A percentile compares a stretch with the other conserved stretches of the same genome.
Conservation (phyloP, 208 protist genomes). For the Wallacemonas sp. region DNA sequence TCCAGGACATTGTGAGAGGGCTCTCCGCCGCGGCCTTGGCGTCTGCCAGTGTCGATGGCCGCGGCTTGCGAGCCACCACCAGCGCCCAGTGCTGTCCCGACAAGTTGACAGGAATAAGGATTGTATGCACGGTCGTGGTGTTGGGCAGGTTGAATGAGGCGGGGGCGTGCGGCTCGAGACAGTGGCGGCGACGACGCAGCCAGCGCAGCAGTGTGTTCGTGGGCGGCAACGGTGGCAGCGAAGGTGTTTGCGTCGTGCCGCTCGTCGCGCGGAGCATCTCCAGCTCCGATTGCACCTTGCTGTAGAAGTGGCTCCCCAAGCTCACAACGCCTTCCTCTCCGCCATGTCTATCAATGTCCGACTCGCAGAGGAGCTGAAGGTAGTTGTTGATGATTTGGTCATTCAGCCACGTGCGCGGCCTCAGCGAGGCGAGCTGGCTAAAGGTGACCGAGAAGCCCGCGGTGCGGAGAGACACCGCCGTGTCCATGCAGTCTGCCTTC, state of each 20-base stretch:
- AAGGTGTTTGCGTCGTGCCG: background rate
- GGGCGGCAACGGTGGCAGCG: slow-evolving; percentile 26
- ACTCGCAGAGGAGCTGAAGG: slow-evolving; percentile 60
- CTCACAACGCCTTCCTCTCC: slow-evolving; percentile 31
- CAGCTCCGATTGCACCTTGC: slow-evolving; percentile 64
- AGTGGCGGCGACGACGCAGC: slow-evolving; percentile 62
- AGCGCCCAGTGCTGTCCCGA: slow-evolving; percentile 74
- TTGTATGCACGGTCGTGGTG: slow-evolving; percentile 37
- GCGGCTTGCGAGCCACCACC: slow-evolving; percentile 53
- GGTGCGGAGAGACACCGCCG: slow-evolving; percentile 30
- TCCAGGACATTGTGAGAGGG: slow-evolving; percentile 26
- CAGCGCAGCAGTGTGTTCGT: slow-evolving; percentile 64
- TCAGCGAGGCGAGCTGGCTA: slow-evolving; percentile 56
- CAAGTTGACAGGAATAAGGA: slow-evolving; percentile 79
- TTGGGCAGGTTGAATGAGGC: background rate
- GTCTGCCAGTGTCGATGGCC: background rate
- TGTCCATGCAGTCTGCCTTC: slow-evolving; percentile 23
- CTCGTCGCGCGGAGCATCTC: background rate
- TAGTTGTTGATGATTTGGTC: slow-evolving; percentile 89
- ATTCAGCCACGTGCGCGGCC: slow-evolving; percentile 61
- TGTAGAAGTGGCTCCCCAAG: slow-evolving; percentile 81
- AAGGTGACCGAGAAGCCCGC: slow-evolving; percentile 54
- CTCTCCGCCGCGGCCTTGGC: too few relatives aligned
- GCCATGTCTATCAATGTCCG: slow-evolving; percentile 4
- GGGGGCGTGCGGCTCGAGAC: slow-evolving; percentile 43